Evolutionary conservation across 2,329 filamentous ascomycete species (phyloP), one percentile per base, ranked within the genome.

Genomic region (Neonectria coccinea): DNA sequence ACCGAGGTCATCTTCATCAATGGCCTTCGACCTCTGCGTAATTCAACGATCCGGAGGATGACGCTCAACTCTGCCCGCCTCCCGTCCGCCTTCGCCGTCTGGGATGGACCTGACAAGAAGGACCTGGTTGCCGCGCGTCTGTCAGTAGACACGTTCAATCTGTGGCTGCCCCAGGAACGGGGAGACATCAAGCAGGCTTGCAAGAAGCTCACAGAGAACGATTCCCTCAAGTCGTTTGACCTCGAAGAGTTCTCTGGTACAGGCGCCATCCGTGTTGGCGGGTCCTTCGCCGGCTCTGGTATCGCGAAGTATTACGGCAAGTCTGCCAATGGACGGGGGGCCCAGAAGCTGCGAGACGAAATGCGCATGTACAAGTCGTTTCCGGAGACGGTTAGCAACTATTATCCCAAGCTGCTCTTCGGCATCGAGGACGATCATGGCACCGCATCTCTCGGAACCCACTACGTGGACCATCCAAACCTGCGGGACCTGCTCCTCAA

Each of bases 311-410:
- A 33, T 20, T 56, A 56, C 10, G 41, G 53, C 53, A 56, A 56
- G 41, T 45, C 53, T 47, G 53, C 53, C 18, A 56, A 29, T 14
- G 53, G 53, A n/a, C 41, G 41, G 31, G 53, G 53, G 45, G 53
- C 53, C 18, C 44, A 56, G 22, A 56, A 56, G 41, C 53, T 56
- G 27, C 53, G 53, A 6, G 53, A 56, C 22, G 53, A 56, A 18
- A 56, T 56, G 53, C 53, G 53, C 53, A 56, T 56, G 53, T 56
- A 56, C n/a, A 41, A 56, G 25, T 56, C 53, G 10, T 29, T 56
- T 1, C 53, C 53, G 16, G 41, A 56, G n/a, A 42, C 31, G 3
- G 20, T 56, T 18, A n/a, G 18, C 18, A 14, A 56, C 9, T n/a
- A 39, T 39, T 39, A 39, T 39, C 36, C 36, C 4, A 39, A 39